A percentile compares a stretch with the other conserved stretches of the same genome.
Conservation (phyloP, 2,329 filamentous ascomycete genomes). For the Arthrinium phaeospermum region DNA sequence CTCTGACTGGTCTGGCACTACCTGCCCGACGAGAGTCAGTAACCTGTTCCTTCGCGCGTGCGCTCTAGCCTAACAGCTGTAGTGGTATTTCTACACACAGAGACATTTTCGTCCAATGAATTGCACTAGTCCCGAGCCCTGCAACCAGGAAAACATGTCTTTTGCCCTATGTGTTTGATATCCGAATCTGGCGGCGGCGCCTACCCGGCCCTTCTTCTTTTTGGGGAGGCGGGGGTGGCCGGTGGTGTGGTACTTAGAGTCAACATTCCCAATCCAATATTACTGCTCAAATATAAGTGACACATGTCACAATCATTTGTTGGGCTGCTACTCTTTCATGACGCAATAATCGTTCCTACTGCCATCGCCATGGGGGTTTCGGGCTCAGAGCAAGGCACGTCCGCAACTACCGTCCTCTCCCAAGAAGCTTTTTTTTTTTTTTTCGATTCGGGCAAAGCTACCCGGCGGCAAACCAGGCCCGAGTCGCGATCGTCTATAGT, state of each 20-base stretch:
- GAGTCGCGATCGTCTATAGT: not conserved
- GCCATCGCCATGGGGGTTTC: not conserved
- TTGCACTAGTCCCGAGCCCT: not conserved
- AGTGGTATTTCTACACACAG: not conserved
- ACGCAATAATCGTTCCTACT: not conserved
- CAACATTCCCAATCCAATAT: not conserved
- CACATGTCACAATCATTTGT: not conserved
- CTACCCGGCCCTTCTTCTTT: constrained; percentile 9
- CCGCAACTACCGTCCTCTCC: no score
- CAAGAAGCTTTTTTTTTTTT: no score
- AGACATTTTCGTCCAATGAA: not conserved
- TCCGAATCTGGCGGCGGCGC: not conserved
- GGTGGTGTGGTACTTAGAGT: not conserved
- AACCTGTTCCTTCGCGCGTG: not conserved
- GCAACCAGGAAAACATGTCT: not conserved
- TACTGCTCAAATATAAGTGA: not conserved
- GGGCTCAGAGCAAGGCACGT: not conserved
- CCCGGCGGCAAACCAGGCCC: not conserved
- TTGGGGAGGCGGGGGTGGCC: not conserved
- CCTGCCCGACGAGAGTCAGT: not conserved
- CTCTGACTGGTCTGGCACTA: not conserved
- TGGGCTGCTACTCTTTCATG: not conserved
- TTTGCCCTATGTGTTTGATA: not conserved
- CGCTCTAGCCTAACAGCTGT: not conserved
- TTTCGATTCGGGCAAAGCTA: not conserved